phyloP scores from a whole-genome alignment of 2,329 filamentous ascomycete species.

The Curvularia lunata region DNA sequence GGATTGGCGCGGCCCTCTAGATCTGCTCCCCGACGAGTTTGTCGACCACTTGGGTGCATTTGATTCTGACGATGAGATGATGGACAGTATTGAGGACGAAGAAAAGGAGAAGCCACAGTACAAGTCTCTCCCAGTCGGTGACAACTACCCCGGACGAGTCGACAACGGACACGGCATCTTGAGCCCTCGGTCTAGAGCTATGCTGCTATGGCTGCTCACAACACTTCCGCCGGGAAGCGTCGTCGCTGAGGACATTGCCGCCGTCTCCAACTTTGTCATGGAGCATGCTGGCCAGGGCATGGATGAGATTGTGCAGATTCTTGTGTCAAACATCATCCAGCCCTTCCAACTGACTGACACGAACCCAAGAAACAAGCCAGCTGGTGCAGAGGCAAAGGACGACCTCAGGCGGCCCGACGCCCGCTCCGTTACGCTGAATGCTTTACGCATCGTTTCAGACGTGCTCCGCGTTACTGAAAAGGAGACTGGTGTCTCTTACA shows the following conservation, averaged over 20 bases:
- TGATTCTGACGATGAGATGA: conserved; percentile 57
- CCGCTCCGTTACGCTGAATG: conserved; percentile 53
- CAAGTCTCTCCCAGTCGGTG: conserved; percentile 34
- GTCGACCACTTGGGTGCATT: conserved; percentile 78
- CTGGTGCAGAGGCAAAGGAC: conserved; percentile 29
- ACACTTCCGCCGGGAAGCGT: conserved; percentile 77
- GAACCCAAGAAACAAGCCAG: conserved; percentile 60
- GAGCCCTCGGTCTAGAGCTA: conserved; percentile 58
- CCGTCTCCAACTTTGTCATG: conserved; percentile 87
- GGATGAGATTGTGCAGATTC: conserved; percentile 88
- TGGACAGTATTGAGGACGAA: conserved; percentile 75
- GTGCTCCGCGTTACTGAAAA: conserved; percentile 69
- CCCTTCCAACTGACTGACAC: conserved; percentile 77
- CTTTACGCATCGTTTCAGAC: conserved; percentile 79
- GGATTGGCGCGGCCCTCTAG: conserved; percentile 77
- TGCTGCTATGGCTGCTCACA: conserved; percentile 81
- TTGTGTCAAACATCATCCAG: conserved; percentile 79
- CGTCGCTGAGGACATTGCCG: conserved; percentile 82
- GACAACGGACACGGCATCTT: conserved; percentile 40
- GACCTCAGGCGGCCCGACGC: conserved; percentile 30
- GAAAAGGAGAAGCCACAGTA: conserved; percentile 34
- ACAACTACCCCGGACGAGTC: conserved; percentile 37
- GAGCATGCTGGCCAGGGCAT: conserved; percentile 83
- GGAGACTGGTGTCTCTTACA: conserved; percentile 62
- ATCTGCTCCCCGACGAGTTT: conserved; percentile 80